Evolutionary conservation across 169 alveolate genomes (phyloP), one percentile per base, ranked within the genome.

Genomic region (Eimeria tenella): DNA sequence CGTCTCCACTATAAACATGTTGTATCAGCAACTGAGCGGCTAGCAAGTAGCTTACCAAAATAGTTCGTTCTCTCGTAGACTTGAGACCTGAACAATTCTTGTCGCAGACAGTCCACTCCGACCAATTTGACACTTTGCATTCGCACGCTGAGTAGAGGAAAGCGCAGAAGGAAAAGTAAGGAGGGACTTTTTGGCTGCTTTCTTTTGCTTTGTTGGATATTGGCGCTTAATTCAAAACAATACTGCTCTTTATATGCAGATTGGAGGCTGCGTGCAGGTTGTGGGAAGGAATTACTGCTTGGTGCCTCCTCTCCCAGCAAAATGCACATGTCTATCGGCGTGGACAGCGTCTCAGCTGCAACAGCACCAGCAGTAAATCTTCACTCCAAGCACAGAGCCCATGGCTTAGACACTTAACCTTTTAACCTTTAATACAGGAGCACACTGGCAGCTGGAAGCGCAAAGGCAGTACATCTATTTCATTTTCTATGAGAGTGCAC

Each of bases 81-180:
- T 52, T 52, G 50, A 81, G 89, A 13, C 73, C 21, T 13, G 89
- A n/a, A 71, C 89, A 81, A 31, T 71, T 52, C 31, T 62, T 31
- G 71, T 81, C 89, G 71, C 89, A 81, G 6, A 81, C 71, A 9
- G 89, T 81, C 89, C 89, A 81, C 60, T 81, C 89, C 21, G 89
- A 52, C 89, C 89, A 81, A 4, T 81, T 71, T 17, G 89, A 81
- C 1, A 81, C 89, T 52, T 81, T 81, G 89, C 89, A 81, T 68
- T 56, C 71, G 73, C 89, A 81, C 17, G 89, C 89, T 81, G 89
- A 13, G 89, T 0, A 56, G 5, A 23, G 25, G 5, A 81, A 56
- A 31, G 2, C 42, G 42, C 42, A 31, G 42, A 31, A 31, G 42
- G 42, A 31, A 31, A 31, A 31, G 42, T 31, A 31, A 31, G 42